Percentiles rank a stretch among this genome's conserved stretches.
Evolutionary conservation across 139 green algal species (phyloP).

Genomic region (Micromonas commoda): DNA sequence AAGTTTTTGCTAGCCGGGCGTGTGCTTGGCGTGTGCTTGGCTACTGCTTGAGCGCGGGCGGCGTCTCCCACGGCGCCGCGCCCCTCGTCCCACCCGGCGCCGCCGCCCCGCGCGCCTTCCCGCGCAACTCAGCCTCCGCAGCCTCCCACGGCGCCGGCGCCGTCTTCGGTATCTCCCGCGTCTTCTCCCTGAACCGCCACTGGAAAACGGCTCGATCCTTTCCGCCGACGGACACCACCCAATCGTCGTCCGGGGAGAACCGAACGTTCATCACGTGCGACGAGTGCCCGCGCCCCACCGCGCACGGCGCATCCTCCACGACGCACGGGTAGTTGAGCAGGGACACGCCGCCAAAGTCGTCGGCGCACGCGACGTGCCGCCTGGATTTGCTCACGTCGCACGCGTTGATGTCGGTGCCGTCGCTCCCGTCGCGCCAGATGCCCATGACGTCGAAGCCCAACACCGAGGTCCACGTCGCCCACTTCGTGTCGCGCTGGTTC

Average conservation of each 20-base stretch:
- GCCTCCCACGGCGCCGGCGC: neutral
- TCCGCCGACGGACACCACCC: constrained; percentile 7
- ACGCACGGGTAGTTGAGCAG: constrained; percentile 67
- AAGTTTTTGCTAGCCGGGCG: no score
- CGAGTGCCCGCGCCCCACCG: constrained; percentile 58
- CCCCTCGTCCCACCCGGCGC: neutral
- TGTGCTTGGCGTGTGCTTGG: no score
- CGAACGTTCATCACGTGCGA: constrained; percentile 58
- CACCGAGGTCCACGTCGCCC: constrained; percentile 1
- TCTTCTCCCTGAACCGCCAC: constrained; percentile 12
- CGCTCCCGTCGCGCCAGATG: constrained; percentile 49
- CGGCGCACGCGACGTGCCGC: neutral
- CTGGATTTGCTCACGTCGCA: neutral
- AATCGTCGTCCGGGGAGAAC: constrained; percentile 33
- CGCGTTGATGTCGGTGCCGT: constrained; percentile 66
- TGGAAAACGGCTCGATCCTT: constrained; percentile 25
- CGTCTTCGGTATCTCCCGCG: neutral
- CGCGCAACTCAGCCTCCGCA: no score
- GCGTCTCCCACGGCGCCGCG: neutral
- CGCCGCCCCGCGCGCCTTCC: no score
- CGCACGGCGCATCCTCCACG: constrained; percentile 55
- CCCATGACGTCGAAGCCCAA: constrained; percentile 29
- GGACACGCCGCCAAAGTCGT: constrained; percentile 43
- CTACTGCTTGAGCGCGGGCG: neutral
- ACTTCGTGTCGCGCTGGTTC: constrained; percentile 19